phyloP scores from a whole-genome alignment of 2,329 filamentous ascomycete genomes.

The Falciphora oryzae region DNA sequence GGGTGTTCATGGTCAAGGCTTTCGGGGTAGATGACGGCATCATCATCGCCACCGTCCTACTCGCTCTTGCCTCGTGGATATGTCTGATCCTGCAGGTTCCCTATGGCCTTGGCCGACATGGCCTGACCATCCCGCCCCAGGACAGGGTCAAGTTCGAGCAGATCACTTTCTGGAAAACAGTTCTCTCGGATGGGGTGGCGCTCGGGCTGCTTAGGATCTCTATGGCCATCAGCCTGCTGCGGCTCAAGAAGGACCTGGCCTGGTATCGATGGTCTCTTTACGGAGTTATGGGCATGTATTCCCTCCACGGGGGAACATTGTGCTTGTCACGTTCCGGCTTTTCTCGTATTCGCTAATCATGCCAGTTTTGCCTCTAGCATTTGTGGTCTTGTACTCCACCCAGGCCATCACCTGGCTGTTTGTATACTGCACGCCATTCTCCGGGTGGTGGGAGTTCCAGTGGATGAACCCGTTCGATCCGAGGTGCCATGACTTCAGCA shows the following conservation, averaged over 20 bases:
- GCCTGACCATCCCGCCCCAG: conserved; percentile 10
- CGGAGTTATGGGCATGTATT: conserved; percentile 17
- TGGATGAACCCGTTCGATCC: conserved; percentile 20
- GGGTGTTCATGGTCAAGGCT: conserved; percentile 6
- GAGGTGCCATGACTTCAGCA: conserved; percentile 16
- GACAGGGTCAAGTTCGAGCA: conserved; percentile 17
- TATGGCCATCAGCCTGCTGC: conserved; percentile 18
- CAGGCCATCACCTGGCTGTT: conserved; percentile 19
- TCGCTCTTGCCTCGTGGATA: conserved; percentile 18
- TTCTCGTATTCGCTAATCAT: not conserved
- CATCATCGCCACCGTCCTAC: conserved; percentile 6
- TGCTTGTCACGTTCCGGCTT: too few species aligned
- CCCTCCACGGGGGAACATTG: not conserved
- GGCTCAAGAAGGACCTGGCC: conserved; percentile 16
- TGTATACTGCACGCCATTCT: conserved; percentile 20
- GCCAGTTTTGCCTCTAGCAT: conserved; percentile 8
- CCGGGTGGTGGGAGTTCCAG: conserved; percentile 22
- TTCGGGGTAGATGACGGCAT: conserved; percentile 10
- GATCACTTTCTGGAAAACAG: conserved; percentile 20
- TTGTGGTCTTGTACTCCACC: conserved; percentile 18
- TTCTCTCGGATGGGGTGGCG: conserved; percentile 18
- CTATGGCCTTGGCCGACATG: conserved; percentile 19
- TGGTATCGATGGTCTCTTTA: conserved; percentile 20
- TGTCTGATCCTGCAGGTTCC: conserved; percentile 20
- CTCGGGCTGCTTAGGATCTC: conserved; percentile 19